Evolutionary conservation across 78 protist species (phyloP), one percentile per base, ranked within the genome.

Genomic region (Cavenderia fasciculata): DNA sequence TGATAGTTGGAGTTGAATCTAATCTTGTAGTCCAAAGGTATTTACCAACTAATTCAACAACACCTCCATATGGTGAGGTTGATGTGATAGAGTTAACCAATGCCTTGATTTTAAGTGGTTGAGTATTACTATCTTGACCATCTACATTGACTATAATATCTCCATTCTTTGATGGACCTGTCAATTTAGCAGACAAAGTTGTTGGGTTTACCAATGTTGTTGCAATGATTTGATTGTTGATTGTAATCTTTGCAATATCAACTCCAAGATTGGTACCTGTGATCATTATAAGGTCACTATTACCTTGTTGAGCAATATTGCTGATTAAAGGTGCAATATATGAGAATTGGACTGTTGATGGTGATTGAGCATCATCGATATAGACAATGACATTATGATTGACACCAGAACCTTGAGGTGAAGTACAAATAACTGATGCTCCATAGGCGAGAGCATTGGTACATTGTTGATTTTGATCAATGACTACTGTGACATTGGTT

Each of bases 391-490:
- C 4, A 8, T 7, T 18, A n/a, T 56, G 59, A 4, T 3, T 43
- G 2, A 33, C 54, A 4, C 78, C 78, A n/a, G 78, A 46, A 34
- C 78, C 78, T 14, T 7, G 38, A 19, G 78, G 78, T 36, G 59
- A 8, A 3, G n/a, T 11, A 38, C 59, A 56, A 33, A 11, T 47
- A n/a, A 34, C 47, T 21, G 8, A 3, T 19, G 10, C 18, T 36
- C 72, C 72, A 63, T 8, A 6, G 25, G 25, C 23, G 11, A 14
- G 23, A 8, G 38, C 3, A 38, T 33, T 47, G 2, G 72, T 63
- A 63, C 72, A 63, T 4, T 33, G 18, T 18, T 34, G 47, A 40
- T 40, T 40, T 14, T 46, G 23, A 21, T 63, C 72, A 34, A 63
- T n/a, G 5, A 40, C 21, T 6, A 63, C n/a, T 19, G 14, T 27